Base-by-base conservation (phyloP, 2,329 filamentous ascomycete species). In the Fusarium sp. region DNA sequence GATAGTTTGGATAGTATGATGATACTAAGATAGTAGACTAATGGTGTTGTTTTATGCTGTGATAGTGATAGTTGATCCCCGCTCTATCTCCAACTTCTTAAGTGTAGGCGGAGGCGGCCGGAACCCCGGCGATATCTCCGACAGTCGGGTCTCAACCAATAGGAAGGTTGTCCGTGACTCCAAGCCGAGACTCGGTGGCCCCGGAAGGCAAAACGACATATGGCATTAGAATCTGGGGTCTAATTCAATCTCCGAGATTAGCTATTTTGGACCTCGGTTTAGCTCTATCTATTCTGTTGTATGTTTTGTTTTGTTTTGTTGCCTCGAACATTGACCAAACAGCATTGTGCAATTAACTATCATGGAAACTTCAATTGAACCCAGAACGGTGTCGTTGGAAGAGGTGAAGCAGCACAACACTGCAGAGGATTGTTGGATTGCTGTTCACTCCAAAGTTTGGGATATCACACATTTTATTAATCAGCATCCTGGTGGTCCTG, bases 401-500 rank as follows among this genome's bases (percentile, higher is more conserved):
- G 82, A 86, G 51, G 77, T 89, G 40, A 81, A 78, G 15, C 78
- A 78, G 56, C 87, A 90, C 73, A 85, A 82, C 58, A 81, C 15
- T 72, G 80, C 34, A 73, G 82, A 55, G 78, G 75, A 89, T 70
- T 85, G 87, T 73, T 93, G 91, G 91, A 86, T 92, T 62, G 89
- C 91, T 20, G 85, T 93, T 24, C 86, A 92, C 76, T 86, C 86
- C 47, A 85, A 87, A 72, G 89, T 92, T 29, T 93, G 90, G 84
- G 89, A 93, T 76, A 81, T 93, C 49, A 91, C 90, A 5, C 85
- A 88, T 4, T 93, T 93, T 72, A 82, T 90, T 18, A 70, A 76
- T 27, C 72, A 78, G 43, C 80, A 82, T 41, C 80, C 80, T 1
- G 81, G 81, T 12, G 81, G 81, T 3, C 69, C 76, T 7, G 74